A percentile compares a stretch with the other conserved stretches of the same genome.
Evolutionary conservation across 148 eudicot species (phyloP).

Genomic region (Rhododendron mucronatum): DNA sequence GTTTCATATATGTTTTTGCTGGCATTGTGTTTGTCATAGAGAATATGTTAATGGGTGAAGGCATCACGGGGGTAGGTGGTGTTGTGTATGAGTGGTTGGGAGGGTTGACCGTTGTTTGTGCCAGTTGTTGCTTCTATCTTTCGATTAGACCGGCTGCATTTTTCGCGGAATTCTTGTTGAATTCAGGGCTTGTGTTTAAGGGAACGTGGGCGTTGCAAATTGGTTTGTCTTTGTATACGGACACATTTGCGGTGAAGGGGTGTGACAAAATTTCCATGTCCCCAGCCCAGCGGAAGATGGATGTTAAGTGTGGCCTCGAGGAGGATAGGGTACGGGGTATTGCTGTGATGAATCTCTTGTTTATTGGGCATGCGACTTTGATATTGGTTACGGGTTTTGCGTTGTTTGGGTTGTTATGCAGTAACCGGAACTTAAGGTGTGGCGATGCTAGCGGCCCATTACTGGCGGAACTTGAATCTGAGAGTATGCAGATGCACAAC

Average conservation of each 20-base stretch:
- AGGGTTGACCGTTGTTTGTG: constrained; percentile 59
- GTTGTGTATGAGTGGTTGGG: constrained; percentile 42
- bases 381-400: constrained; percentile 42
- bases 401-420: constrained; percentile 46
- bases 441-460: constrained; percentile 49
- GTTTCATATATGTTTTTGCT: constrained; percentile 38
- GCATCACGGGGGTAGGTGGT: constrained; percentile 44
- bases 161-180: constrained; percentile 66
- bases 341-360: constrained; percentile 65
- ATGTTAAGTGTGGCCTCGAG: constrained; percentile 74
- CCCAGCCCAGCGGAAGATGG: constrained; percentile 33
- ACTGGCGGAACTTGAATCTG: constrained; percentile 54
- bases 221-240: constrained; percentile 63
- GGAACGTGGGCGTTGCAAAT: constrained; percentile 77
- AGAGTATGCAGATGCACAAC: constrained; percentile 34
- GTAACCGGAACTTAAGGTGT: constrained; percentile 33
- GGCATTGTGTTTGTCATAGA: constrained; percentile 58
- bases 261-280: constrained; percentile 39
- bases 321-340: constrained; percentile 65
- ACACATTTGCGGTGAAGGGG: constrained; percentile 57
- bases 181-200: constrained; percentile 58
- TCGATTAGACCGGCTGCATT: constrained; percentile 53
- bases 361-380: constrained; percentile 57
- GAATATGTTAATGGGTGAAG: constrained; percentile 42
- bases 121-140: constrained; percentile 55